Evolutionary conservation across 257 asterid species (phyloP).

Genomic region (Knoxia roxburghii): DNA sequence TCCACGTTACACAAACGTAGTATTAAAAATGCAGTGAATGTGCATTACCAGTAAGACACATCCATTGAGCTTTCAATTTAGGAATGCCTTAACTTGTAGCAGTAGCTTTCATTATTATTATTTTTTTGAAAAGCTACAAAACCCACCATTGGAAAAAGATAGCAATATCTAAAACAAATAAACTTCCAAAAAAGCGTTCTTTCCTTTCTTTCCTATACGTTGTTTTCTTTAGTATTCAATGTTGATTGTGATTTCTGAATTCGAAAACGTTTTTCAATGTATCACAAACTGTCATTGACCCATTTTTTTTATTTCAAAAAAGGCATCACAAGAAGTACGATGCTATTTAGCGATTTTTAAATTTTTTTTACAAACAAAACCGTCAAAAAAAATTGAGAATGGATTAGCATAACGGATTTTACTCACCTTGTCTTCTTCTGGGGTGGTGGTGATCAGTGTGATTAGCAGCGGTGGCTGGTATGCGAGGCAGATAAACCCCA

Average conservation of each 20-base stretch:
- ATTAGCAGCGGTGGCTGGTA: background rate
- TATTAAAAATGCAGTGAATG: background rate
- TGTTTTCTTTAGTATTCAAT: background rate
- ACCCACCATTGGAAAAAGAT: background rate
- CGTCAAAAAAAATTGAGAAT: background rate
- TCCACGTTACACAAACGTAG: too few relatives aligned
- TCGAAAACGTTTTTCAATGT: background rate
- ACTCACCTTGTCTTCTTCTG: constrained; percentile 6
- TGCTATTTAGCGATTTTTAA: too few relatives aligned
- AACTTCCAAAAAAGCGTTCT: background rate
- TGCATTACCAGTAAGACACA: too few relatives aligned
- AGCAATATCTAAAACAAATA: background rate
- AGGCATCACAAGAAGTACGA: background rate
- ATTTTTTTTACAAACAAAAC: background rate
- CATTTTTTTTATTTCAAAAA: background rate
- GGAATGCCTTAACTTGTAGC: too few relatives aligned
- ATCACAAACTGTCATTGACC: background rate
- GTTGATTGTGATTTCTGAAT: background rate
- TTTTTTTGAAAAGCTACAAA: background rate
- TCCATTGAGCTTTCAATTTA: too few relatives aligned
- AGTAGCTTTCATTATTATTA: too few relatives aligned
- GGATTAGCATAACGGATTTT: background rate
- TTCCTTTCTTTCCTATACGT: background rate
- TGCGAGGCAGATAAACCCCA: constrained; percentile 6
- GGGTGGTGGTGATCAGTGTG: background rate